Evolutionary conservation across 2,329 filamentous ascomycete genomes (phyloP), one percentile per base, ranked within the genome.

Genomic region (Botryosphaeria agaves): DNA sequence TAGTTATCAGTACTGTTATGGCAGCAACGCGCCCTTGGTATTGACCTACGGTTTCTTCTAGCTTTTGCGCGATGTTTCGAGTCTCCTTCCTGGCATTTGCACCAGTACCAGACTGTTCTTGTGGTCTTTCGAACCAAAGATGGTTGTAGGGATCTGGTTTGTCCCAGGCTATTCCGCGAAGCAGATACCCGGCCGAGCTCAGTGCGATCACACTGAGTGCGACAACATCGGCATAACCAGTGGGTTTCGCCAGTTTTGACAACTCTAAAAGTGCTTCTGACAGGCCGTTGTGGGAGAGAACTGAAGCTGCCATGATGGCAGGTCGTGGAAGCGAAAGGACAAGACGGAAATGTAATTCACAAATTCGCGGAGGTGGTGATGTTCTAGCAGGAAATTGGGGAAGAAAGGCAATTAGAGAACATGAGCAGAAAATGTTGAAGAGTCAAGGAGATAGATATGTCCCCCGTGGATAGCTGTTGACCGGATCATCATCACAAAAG

Each of bases 121-220:
- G 64, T 11, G 64, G 64, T 21, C 54, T 52, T 38, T 67, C 57
- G 30, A 57, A 69, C 41, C 52, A 61, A 15, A 65, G 46, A 38
- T 64, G 48, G 21, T 55, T 40, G 33, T 64, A 55, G 4, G 63
- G 63, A 36, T 69, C 62, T 6, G 61, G 56, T 25, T 50, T 59
- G 31, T 66, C 60, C 59, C 61, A 65, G n/a, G 28, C 17, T 9
- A 49, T 48, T 3, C 59, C 59, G 3, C 51, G 49, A 2, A 61
- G 51, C 12, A 63, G 40, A 37, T 57, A 65, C 1, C 51, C 47
- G 3, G 49, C 41, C 3, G 46, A 44, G 14, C 42, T 46, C n/a
- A 58, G 41, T 7, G 49, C 41, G 20, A 58, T 41, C 5, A 59
- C 28, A 4, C 51, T 38, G 6, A 56, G 34, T 5, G 52, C 55